Percentiles rank a stretch among this genome's conserved stretches.
Conservation (phyloP, 179 eudicot genomes). For the Spergularia azorica region DNA sequence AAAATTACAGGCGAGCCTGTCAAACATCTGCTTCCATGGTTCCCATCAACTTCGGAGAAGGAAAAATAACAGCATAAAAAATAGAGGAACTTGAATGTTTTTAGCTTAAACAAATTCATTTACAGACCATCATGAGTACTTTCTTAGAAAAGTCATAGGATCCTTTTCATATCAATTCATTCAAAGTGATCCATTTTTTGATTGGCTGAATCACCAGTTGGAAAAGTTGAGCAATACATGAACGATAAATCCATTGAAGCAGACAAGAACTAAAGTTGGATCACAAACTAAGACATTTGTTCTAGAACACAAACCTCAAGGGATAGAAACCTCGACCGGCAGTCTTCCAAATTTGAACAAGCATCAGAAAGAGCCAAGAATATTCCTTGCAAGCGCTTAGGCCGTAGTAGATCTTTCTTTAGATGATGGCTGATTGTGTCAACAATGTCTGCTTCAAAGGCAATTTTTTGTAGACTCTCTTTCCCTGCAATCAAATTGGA, state of each 20-base stretch:
- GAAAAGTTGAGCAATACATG: background rate
- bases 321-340: conserved; percentile 69
- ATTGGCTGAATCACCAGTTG: background rate
- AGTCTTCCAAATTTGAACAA: conserved; percentile 84
- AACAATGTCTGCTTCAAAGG: conserved; percentile 71
- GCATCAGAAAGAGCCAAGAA: conserved; percentile 74
- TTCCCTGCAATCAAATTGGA: conserved; percentile 63
- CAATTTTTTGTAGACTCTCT: conserved; percentile 79
- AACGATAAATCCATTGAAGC: conserved; percentile 4
- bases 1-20: too few relatives aligned
- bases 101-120: background rate
- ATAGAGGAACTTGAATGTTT: background rate
- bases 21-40: too few relatives aligned
- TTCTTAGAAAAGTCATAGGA: background rate
- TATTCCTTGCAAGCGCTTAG: conserved; percentile 78
- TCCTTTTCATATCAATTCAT: background rate
- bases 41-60: too few relatives aligned
- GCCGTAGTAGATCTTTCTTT: conserved; percentile 41
- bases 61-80: background rate
- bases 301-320: conserved; percentile 65
- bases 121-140: background rate
- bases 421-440: conserved; percentile 67
- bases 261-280: conserved; percentile 7
- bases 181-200: background rate
- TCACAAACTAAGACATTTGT: background rate